phyloP scores from a whole-genome alignment of 306 rosid genomes.

The Purshia tridentata region DNA sequence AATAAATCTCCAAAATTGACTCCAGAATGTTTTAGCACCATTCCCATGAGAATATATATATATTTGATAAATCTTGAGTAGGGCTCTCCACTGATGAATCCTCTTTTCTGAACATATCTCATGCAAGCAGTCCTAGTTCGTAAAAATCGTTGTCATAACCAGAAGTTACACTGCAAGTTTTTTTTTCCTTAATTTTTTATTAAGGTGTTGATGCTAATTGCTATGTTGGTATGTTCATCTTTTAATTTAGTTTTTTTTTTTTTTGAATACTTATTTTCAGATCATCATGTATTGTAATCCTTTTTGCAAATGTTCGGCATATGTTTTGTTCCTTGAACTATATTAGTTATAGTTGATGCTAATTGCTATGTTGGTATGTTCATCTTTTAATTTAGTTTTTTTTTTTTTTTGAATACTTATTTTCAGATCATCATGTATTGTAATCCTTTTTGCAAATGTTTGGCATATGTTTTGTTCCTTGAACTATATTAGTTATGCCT shows the following conservation, averaged over 20 bases:
- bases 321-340: conserved; percentile 50
- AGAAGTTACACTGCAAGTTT: not conserved
- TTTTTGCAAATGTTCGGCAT: conserved; percentile 23
- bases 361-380: conserved; percentile 1
- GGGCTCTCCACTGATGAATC: not conserved
- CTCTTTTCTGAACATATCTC: not conserved
- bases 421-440: conserved; percentile 14
- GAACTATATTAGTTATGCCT: conserved; percentile 74
- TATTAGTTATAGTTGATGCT: conserved; percentile 49
- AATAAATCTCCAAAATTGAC: not conserved
- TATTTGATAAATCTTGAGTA: not conserved
- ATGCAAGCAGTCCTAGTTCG: not conserved
- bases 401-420: not conserved
- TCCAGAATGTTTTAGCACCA: not conserved
- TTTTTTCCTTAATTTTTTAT: no score
- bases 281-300: conserved; percentile 9
- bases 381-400: not conserved
- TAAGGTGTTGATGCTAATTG: not conserved
- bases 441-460: conserved; percentile 16
- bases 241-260: not conserved
- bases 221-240: conserved; percentile 1
- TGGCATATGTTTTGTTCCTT: conserved; percentile 48
- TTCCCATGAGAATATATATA: no score
- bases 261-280: not conserved
- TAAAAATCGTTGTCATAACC: not conserved